Evolutionary conservation across 192 early-diverging fungal species (phyloP).

Genomic region (Pilobolus umbonatus): DNA sequence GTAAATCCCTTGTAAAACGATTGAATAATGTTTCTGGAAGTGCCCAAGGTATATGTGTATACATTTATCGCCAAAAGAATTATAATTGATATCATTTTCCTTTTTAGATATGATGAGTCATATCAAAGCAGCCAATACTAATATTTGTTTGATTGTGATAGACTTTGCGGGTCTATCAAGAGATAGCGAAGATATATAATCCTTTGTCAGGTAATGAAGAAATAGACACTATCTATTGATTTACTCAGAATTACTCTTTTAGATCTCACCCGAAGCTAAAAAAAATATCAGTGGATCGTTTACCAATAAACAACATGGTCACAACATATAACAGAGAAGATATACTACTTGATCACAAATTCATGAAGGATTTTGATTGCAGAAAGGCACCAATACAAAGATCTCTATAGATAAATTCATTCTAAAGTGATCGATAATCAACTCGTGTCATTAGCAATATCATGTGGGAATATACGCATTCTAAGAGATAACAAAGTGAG

Average conservation of each 20-base stretch:
- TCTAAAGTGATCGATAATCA: no score
- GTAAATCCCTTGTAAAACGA: conserved; percentile 7
- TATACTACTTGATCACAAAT: conserved; percentile 9
- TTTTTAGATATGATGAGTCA: conserved; percentile 12
- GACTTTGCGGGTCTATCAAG: conserved; percentile 10
- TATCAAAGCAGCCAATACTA: conserved; percentile 9
- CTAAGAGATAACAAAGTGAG: no score
- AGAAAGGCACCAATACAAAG: conserved; percentile 13
- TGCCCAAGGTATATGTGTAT: conserved; percentile 7
- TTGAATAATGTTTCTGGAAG: conserved; percentile 9
- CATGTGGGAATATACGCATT: no score
- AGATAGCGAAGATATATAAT: conserved; percentile 2
- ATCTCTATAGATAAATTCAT: conserved; percentile 7
- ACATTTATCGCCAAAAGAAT: conserved; percentile 2
- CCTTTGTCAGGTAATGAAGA: conserved; percentile 13
- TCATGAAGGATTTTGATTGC: conserved; percentile 12
- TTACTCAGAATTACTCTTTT: conserved; percentile 5
- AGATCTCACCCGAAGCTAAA: conserved; percentile 11
- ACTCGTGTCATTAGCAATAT: no score
- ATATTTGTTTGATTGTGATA: conserved; percentile 8
- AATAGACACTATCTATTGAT: conserved; percentile 8
- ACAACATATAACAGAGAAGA: conserved; percentile 12
- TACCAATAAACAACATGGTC: conserved; percentile 7
- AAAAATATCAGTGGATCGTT: conserved; percentile 7
- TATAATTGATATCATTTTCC: conserved; percentile 11